Evolutionary conservation across 1,284 basidiomycete genomes (phyloP).

Genomic region (Ustilago crameri): DNA sequence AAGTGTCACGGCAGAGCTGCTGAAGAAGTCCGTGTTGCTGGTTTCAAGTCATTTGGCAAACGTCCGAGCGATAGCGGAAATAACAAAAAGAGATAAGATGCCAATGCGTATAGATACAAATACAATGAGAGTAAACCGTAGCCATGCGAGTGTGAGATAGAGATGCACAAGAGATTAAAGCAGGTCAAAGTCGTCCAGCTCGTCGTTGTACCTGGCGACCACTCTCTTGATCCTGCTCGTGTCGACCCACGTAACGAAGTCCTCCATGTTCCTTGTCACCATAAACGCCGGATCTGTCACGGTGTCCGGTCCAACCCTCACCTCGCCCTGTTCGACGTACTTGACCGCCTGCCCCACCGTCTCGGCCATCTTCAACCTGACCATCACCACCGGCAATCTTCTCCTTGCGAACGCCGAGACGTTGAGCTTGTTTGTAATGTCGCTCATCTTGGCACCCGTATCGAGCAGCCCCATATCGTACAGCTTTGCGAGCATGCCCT

Average conservation of each 20-base stretch:
- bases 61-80: too few species aligned
- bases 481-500: slow-evolving; percentile 87
- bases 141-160: not conserved
- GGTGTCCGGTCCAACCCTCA: slow-evolving; percentile 94
- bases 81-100: not conserved
- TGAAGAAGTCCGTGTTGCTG: too few species aligned
- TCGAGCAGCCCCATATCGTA: slow-evolving; percentile 95
- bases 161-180: slow-evolving; percentile 24
- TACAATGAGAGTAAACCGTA: not conserved
- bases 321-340: slow-evolving; percentile 98
- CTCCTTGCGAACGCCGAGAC: slow-evolving; percentile 93
- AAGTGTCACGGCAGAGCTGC: too few species aligned
- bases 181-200: slow-evolving; percentile 70
- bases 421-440: slow-evolving; percentile 80
- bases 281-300: slow-evolving; percentile 97
- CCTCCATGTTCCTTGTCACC: slow-evolving; percentile 93
- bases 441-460: slow-evolving; percentile 71
- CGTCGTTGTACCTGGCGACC: slow-evolving; percentile 95
- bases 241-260: slow-evolving; percentile 99
- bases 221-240: slow-evolving; percentile 96
- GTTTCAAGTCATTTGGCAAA: too few species aligned
- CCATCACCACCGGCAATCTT: slow-evolving; percentile 90
- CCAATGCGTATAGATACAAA: not conserved
- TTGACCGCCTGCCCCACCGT: slow-evolving; percentile 95
- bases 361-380: slow-evolving; percentile 92